Evolutionary conservation across 805 yeast genomes (phyloP), one percentile per base, ranked within the genome.

Genomic region (Wickerhamomyces strasburgensis): DNA sequence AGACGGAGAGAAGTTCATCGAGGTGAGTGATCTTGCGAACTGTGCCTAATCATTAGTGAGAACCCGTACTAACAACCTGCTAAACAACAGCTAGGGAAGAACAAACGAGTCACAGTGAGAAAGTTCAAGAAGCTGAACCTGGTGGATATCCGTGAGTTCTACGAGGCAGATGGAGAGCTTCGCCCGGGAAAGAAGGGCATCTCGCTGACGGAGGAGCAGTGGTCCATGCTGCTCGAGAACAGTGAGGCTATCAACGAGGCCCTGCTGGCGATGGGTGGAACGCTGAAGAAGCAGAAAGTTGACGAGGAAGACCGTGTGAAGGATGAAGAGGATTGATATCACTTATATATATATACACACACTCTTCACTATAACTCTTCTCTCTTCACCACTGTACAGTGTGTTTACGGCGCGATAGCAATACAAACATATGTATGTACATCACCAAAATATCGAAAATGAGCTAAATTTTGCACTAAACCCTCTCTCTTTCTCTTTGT

Each of bases 61-160:
- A 15, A n/a, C 11, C 37, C 47, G 24, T 27, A 34, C 42, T 24
- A 34, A 19, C 17, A 7, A 13, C 5, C 3, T 10, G n/a, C n/a
- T n/a, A n/a, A n/a, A n/a, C 8, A 19, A 35, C 60, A 73, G 64
- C 60, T 76, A 34, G 78, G 80, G 4, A 68, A 67, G 47, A 78
- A 70, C 51, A 87, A 86, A 54, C 73, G 78, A 38, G 82, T 85
- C 23, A 75, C 85, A 0, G 87, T 90, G 14, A 70, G 87, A 39
- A 73, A 72, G 47, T 89, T 77, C 66, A 79, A 83, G 38, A 78
- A 79, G 35, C 63, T 65, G 38, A 73, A 73, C 24, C 62, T 88
- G 46, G 76, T 90, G 11, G 96, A 89, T 51, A 84, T 89, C 36
- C 72, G 98, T 40, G 96, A 89, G 56, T 87, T 68, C 62, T 89